phyloP scores from a whole-genome alignment of 2,329 filamentous ascomycete species.

The Elsinoe arachidis region DNA sequence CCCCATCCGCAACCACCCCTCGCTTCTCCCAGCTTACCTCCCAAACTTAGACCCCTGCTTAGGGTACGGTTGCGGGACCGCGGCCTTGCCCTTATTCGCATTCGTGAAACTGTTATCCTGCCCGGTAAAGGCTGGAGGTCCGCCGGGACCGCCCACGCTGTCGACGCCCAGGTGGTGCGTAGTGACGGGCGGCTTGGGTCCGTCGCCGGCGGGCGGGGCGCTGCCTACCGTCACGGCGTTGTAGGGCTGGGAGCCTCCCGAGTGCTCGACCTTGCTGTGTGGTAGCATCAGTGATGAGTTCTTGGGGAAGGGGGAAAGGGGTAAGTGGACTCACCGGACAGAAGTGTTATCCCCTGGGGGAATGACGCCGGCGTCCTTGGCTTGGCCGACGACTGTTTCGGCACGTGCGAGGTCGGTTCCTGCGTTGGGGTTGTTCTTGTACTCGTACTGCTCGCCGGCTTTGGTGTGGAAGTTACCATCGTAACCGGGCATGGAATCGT shows the following conservation, averaged over 20 bases:
- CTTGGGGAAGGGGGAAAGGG: background rate
- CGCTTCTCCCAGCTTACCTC: too few relatives aligned
- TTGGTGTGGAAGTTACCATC: background rate
- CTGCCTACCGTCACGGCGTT: background rate
- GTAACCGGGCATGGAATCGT: background rate
- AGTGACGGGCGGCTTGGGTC: background rate
- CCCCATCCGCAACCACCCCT: too few relatives aligned
- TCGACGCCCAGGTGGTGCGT: background rate
- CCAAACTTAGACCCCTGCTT: too few relatives aligned
- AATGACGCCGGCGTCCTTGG: background rate
- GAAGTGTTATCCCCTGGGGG: background rate
- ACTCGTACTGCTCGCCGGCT: background rate
- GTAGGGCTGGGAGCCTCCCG: background rate
- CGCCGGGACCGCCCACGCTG: background rate
- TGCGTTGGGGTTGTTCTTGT: background rate
- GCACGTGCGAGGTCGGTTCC: background rate
- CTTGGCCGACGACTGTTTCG: background rate
- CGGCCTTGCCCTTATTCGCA: too few relatives aligned
- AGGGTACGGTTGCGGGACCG: too few relatives aligned
- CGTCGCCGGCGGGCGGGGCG: background rate
- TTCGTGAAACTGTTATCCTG: background rate
- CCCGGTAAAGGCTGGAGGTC: background rate
- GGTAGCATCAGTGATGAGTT: background rate
- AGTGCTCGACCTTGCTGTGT: background rate
- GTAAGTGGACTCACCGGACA: background rate